Evolutionary conservation across 129 eudicot species (phyloP), one percentile per base, ranked within the genome.

Genomic region (Escallonia herrerae): DNA sequence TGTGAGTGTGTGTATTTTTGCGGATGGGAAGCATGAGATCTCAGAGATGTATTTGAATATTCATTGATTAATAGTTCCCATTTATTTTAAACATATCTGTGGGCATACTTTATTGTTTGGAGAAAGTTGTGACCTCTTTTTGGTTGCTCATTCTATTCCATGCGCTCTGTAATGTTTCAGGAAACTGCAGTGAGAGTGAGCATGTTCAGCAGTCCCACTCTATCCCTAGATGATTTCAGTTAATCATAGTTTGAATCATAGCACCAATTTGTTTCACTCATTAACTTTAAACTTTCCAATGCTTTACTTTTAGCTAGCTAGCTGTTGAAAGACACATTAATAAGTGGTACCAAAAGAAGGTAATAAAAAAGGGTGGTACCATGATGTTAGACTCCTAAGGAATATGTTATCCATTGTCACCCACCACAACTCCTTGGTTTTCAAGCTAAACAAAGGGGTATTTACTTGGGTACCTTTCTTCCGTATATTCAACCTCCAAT

Each of bases 231-330:
- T 58, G 67, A 63, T 67, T 60, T 69, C 64, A 66, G n/a, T n/a
- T 72, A 69, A 81, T 77, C 82, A 76, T 77, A 72, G 72, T 69
- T 72, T 73, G 69, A 76, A 81, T 81, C 82, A 77, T 81, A n/a
- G 33, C 67, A 13, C 33, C 33, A 53, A 62, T 49, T 56, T 62
- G 58, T 64, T 47, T 13, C 53, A 6, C 13, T 60, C 39, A 0
- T 22, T 22, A 22, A 22, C 33, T 22, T 22, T 22, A 22, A 22
- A 22, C 33, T 22, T 22, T 22, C 33, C 61, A 48, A 2, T 45
- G n/a, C 37, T 57, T 43, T 43, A 37, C 64, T 50, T 68, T 61
- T n/a, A 45, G 49, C 7, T 45, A n/a, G n/a, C n/a, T n/a, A n/a
- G n/a, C n/a, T n/a, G n/a, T n/a, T n/a, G n/a, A n/a, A n/a, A n/a